These are phyloP conservation scores for Globisporangium nodosum DNA, from an alignment of 352 stramenopile genomes.

Conservation along the genomic window DNA sequence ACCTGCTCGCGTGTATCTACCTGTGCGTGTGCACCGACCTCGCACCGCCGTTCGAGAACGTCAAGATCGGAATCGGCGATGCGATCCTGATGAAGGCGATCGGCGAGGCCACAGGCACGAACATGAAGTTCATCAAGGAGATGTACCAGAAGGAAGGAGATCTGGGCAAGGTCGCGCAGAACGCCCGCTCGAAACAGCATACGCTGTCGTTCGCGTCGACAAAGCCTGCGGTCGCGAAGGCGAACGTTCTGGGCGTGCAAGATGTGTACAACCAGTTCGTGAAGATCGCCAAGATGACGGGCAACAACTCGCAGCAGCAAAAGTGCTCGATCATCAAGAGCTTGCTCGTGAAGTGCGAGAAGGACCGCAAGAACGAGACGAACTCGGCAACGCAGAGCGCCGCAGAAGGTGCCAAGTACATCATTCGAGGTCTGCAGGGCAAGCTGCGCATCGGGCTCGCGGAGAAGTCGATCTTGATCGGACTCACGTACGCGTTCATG, in stretches of 20 bases:
- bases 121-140: slow-evolving; percentile 91
- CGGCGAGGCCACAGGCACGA: slow-evolving; percentile 89
- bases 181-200: slow-evolving; percentile 91
- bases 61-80: slow-evolving; percentile 98
- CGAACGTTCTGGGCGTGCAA: slow-evolving; percentile 85
- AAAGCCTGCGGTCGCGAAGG: slow-evolving; percentile 46
- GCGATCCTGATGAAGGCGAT: slow-evolving; percentile 98
- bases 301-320: slow-evolving; percentile 94
- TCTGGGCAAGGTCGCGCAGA: slow-evolving; percentile 94
- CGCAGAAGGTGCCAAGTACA: slow-evolving; percentile 93
- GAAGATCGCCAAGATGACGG: slow-evolving; percentile 93
- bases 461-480: slow-evolving; percentile 96
- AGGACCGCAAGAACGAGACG: slow-evolving; percentile 53
- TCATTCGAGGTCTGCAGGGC: slow-evolving; percentile 97
- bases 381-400: slow-evolving; percentile 49
- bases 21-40: slow-evolving; percentile 90
- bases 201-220: slow-evolving; percentile 78
- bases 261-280: slow-evolving; percentile 89
- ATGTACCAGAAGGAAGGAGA: slow-evolving; percentile 97
- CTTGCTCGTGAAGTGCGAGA: slow-evolving; percentile 92
- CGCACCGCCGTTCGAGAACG: slow-evolving; percentile 93
- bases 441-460: slow-evolving; percentile 98
- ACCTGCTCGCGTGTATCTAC: slow-evolving; percentile 89
- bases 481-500: slow-evolving; percentile 95
- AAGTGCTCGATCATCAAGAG: slow-evolving; percentile 98